Evolutionary conservation across 2,329 filamentous ascomycete genomes (phyloP), one percentile per base, ranked within the genome.

Genomic region (Alternaria tenuissima): DNA sequence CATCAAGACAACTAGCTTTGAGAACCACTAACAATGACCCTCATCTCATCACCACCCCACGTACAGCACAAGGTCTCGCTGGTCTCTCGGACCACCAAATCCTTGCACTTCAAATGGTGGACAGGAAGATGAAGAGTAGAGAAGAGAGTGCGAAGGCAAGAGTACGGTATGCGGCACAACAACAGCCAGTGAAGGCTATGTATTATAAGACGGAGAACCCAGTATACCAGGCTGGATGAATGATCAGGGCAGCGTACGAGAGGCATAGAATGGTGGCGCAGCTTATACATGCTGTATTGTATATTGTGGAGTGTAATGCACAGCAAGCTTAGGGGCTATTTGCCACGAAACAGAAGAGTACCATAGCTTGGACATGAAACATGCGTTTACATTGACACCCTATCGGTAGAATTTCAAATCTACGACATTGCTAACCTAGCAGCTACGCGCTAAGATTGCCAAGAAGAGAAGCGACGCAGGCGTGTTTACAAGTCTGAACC

Each of bases 161-260:
- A 28, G 20, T 32, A 5, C 14, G 8, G 11, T 36, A 52, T 18
- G 22, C 32, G 24, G 53, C 57, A 6, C 24, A 46, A 42, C 41
- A 48, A 7, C 57, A 56, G 26, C 57, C 57, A 7, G 39, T 36
- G 1, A 59, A 59, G 24, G 30, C 44, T 3, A 7, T 59, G 6
- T 56, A 59, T 18, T 59, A 59, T 4, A 59, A 59, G 39, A 56
- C 57, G 2, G 57, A 56, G 39, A 59, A 59, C 6, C 52, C 52
- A 7, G 57, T 59, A 5, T 59, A 59, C 30, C 57, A 59, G 32
- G 52, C 57, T 28, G 57, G 57, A 6, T 59, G 16, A 55, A 18
- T 36, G 12, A 36, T 14, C 6, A 16, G 0, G 14, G 32, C 7
- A 2, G 5, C 5, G n/a, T 3, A 24, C 1, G 18, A 12, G 12